Evolutionary conservation across 257 asterid genomes (phyloP).

Genomic region (Coffea eugenioides): DNA sequence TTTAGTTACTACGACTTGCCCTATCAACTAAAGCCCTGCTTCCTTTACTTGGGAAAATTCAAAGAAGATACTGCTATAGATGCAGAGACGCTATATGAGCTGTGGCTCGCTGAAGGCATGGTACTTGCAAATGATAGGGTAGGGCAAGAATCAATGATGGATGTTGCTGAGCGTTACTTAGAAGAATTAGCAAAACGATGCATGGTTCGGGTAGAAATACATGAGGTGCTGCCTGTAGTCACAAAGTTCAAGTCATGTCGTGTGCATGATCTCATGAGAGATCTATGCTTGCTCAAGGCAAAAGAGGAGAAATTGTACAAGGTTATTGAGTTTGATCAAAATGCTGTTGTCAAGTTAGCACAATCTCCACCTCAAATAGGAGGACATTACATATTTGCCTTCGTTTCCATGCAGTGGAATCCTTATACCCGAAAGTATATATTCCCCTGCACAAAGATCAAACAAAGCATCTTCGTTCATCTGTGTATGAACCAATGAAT

Average conservation of each 20-base stretch:
- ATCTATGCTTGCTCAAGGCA: not conserved
- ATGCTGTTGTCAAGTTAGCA: not conserved
- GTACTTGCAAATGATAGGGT: not conserved
- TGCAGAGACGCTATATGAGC: not conserved
- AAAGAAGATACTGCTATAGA: not conserved
- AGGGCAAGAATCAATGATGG: conserved; percentile 4
- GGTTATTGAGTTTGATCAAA: not conserved
- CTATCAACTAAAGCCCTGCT: no score
- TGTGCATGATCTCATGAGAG: conserved; percentile 5
- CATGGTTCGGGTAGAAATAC: not conserved
- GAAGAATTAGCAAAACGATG: not conserved
- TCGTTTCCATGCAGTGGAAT: not conserved
- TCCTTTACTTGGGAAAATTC: no score
- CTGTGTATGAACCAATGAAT: not conserved
- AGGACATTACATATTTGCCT: not conserved
- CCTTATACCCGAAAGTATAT: not conserved
- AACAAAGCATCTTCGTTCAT: no score
- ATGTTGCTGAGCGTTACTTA: not conserved
- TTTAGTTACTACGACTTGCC: no score
- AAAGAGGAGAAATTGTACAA: not conserved
- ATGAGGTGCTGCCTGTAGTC: not conserved
- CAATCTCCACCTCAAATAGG: no score
- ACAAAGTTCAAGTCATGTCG: not conserved
- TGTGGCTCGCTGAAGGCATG: conserved; percentile 4
- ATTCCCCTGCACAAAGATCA: not conserved